These are phyloP conservation scores for Zymoseptoria tritici DNA, from an alignment of 2,329 filamentous ascomycete genomes.

Conservation along the genomic window DNA sequence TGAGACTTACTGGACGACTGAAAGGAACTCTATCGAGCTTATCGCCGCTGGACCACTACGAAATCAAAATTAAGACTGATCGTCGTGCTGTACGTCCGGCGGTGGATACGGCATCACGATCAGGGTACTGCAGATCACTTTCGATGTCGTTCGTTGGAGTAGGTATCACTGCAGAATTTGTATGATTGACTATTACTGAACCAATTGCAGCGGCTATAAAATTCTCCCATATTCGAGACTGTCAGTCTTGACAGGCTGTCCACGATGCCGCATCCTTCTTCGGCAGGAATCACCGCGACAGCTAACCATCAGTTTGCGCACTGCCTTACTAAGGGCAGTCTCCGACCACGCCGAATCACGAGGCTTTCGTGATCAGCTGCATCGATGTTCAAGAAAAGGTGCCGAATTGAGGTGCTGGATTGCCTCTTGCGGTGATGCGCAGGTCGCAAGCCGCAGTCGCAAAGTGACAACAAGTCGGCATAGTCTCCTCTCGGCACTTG, in stretches of 20 bases:
- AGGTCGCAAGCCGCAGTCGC: neutral
- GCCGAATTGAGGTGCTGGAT: neutral
- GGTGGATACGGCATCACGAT: too few species aligned
- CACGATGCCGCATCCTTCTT: neutral
- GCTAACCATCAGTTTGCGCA: neutral
- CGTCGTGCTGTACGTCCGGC: too few species aligned
- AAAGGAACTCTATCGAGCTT: neutral
- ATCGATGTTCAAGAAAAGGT: neutral
- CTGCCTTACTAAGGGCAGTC: neutral
- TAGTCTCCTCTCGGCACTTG: neutral
- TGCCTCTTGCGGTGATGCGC: neutral
- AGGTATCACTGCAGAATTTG: neutral
- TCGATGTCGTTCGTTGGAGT: neutral
- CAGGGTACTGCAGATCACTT: neutral
- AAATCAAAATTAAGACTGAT: neutral
- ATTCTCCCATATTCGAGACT: neutral
- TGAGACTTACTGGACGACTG: neutral
- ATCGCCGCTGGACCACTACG: neutral
- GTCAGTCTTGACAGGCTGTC: neutral
- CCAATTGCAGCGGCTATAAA: neutral
- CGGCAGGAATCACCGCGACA: neutral
- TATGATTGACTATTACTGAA: neutral
- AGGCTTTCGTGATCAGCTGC: neutral
- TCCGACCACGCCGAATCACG: neutral
- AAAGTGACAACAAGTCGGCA: too few species aligned